phyloP scores from a whole-genome alignment of 352 stramenopile species.

The Pythium biforme region DNA sequence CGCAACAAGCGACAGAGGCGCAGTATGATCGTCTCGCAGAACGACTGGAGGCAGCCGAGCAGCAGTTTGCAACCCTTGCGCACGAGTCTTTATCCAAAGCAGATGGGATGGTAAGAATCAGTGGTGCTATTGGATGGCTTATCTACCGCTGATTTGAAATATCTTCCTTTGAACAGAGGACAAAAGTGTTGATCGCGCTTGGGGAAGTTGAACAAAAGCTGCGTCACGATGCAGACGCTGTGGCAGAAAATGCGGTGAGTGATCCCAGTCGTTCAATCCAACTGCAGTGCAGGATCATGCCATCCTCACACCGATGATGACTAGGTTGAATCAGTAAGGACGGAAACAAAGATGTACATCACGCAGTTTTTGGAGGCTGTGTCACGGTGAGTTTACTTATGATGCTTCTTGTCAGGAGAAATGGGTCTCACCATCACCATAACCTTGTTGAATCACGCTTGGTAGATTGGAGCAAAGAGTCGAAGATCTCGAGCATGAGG shows the following conservation, averaged over 20 bases:
- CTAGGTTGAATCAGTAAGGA: slow-evolving; percentile 28
- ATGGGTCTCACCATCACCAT: background rate
- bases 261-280: background rate
- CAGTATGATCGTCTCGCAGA: slow-evolving; percentile 31
- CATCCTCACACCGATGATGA: background rate
- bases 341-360: slow-evolving; percentile 21
- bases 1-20: slow-evolving; percentile 34
- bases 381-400: slow-evolving; percentile 3
- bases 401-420: background rate
- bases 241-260: slow-evolving; percentile 36
- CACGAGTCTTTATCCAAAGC: slow-evolving; percentile 32
- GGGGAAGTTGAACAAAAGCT: slow-evolving; percentile 43
- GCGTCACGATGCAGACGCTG: slow-evolving; percentile 33
- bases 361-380: slow-evolving; percentile 19
- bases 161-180: slow-evolving; percentile 16
- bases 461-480: slow-evolving; percentile 13
- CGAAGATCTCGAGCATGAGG: slow-evolving; percentile 11
- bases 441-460: too few relatives aligned
- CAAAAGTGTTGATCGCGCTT: slow-evolving; percentile 36
- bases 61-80: slow-evolving; percentile 41
- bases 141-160: background rate
- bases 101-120: slow-evolving; percentile 45
- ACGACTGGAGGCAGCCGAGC: slow-evolving; percentile 41
- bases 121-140: background rate
- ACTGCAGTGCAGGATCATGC: background rate